Conservation (phyloP, 805 yeast species). For the Metschnikowia henanensis region DNA sequence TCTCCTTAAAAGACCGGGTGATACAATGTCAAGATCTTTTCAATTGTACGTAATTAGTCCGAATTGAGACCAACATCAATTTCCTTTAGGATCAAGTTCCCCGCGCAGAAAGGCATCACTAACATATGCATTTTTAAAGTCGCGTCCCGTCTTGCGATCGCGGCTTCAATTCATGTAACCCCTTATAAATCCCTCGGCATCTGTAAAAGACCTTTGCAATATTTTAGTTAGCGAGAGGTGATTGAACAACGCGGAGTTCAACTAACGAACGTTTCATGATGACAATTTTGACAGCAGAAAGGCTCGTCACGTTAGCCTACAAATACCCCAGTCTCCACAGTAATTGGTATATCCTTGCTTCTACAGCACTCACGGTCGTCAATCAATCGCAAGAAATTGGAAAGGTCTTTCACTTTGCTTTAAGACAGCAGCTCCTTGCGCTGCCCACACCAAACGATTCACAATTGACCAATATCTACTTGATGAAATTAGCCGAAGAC, state of each 20-base stretch:
- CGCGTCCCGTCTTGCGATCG: not conserved
- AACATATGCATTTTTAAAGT: not conserved
- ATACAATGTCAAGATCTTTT: too few relatives aligned
- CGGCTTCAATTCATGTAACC: too few relatives aligned
- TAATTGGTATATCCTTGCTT: conserved; percentile 78
- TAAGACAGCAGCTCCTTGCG: conserved; percentile 44
- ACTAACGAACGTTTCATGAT: too few relatives aligned
- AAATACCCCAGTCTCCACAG: conserved; percentile 53
- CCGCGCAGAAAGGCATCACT: too few relatives aligned
- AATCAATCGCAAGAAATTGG: conserved; percentile 85
- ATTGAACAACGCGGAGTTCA: too few relatives aligned
- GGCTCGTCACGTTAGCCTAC: conserved; percentile 53
- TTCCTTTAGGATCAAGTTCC: too few relatives aligned
- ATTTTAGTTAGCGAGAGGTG: too few relatives aligned
- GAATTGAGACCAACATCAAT: too few relatives aligned
- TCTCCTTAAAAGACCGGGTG: too few relatives aligned
- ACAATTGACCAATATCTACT: conserved; percentile 33
- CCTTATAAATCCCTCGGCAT: too few relatives aligned
- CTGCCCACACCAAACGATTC: conserved; percentile 21
- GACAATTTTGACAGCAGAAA: conserved; percentile 48
- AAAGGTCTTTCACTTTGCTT: conserved; percentile 66
- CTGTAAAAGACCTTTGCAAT: too few relatives aligned
- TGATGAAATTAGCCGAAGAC: conserved; percentile 40
- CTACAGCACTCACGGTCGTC: conserved; percentile 78
- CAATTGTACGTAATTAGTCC: too few relatives aligned